Percentiles rank a stretch among this genome's conserved stretches.
Conservation (phyloP, 1,139 yeast species). For the Protomyces inundatus region DNA sequence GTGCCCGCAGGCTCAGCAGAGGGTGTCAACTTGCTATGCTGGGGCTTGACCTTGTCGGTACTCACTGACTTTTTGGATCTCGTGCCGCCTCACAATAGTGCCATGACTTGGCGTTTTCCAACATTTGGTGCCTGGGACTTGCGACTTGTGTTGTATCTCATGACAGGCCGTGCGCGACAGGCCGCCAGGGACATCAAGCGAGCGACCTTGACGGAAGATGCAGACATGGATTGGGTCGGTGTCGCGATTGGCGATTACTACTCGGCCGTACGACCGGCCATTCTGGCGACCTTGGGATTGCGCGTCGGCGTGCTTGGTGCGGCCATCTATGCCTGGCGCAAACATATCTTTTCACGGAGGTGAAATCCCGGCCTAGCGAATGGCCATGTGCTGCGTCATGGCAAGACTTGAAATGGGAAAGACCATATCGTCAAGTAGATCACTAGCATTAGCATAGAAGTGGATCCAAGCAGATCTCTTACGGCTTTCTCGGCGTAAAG, state of each 20-base stretch:
- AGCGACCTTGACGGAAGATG: background rate
- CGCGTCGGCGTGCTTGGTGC: background rate
- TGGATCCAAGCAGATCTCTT: constrained; percentile 2
- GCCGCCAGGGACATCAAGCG: background rate
- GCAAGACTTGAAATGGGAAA: background rate
- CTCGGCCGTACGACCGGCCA: background rate
- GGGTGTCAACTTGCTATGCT: constrained; percentile 30
- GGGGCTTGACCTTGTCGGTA: constrained; percentile 43
- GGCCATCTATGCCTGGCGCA: background rate
- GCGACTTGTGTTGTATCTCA: background rate
- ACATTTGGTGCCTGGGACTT: constrained; percentile 13
- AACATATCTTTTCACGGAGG: background rate
- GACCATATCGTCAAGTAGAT: background rate
- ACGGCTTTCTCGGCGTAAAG: constrained; percentile 42
- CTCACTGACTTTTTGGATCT: constrained; percentile 38
- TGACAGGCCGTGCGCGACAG: background rate
- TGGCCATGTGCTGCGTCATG: background rate
- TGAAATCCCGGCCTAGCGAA: background rate
- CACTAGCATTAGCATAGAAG: background rate
- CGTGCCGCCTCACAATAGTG: background rate
- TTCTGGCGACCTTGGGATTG: background rate
- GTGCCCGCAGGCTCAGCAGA: background rate
- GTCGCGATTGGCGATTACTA: constrained; percentile 1
- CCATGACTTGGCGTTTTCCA: constrained; percentile 4
- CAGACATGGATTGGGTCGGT: constrained; percentile 8